A percentile compares a stretch with the other conserved stretches of the same genome.
Conservation (phyloP, 2,329 filamentous ascomycete genomes). For the Phaeosphaeria sp. region DNA sequence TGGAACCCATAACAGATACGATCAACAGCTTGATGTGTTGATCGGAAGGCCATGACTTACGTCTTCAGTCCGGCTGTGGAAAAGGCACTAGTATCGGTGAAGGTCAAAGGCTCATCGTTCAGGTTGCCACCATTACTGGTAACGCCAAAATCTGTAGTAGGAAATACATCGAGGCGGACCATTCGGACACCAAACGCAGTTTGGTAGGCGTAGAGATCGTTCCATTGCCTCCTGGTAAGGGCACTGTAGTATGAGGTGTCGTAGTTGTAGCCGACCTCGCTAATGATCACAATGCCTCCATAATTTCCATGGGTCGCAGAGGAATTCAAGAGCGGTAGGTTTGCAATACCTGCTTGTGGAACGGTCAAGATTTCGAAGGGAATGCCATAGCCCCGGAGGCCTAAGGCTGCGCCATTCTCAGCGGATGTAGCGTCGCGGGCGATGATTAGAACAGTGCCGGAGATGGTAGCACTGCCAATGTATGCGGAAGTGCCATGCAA, state of each 20-base stretch:
- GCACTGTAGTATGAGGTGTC: slow-evolving; percentile 58
- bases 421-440: slow-evolving; percentile 60
- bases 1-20: background rate
- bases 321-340: slow-evolving; percentile 61
- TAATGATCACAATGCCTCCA: slow-evolving; percentile 64
- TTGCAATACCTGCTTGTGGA: slow-evolving; percentile 57
- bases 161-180: slow-evolving; percentile 66
- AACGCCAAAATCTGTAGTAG: slow-evolving; percentile 58
- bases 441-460: slow-evolving; percentile 62
- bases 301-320: slow-evolving; percentile 61
- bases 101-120: slow-evolving; percentile 52
- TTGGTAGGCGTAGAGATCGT: slow-evolving; percentile 64
- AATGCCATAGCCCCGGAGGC: slow-evolving; percentile 67
- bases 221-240: slow-evolving; percentile 64
- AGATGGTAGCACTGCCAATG: slow-evolving; percentile 36
- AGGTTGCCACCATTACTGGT: slow-evolving; percentile 43
- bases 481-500: slow-evolving; percentile 24
- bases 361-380: slow-evolving; percentile 63
- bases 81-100: slow-evolving; percentile 63
- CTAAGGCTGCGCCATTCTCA: slow-evolving; percentile 59
- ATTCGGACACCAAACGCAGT: slow-evolving; percentile 64
- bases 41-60: too few species aligned
- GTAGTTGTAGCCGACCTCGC: slow-evolving; percentile 64
- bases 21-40: too few species aligned
- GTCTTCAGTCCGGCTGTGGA: slow-evolving; percentile 62